A percentile compares a stretch with the other conserved stretches of the same genome.
phyloP scores from a whole-genome alignment of 495 filamentous ascomycete species.

The Lichina pygmaea region DNA sequence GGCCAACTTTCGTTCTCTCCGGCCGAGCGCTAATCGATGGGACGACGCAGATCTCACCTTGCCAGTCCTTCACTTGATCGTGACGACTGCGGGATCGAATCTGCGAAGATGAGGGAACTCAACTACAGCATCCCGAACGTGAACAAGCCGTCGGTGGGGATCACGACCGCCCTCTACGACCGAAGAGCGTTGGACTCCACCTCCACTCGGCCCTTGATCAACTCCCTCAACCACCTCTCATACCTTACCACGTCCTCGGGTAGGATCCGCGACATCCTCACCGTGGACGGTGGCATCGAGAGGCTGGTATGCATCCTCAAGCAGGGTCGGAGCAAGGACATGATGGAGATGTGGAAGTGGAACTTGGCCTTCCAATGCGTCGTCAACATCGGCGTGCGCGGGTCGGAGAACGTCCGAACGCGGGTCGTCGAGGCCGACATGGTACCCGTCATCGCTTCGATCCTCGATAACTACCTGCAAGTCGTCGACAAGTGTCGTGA shows the following conservation, averaged over 20 bases:
- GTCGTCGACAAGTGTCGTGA: constrained; percentile 76
- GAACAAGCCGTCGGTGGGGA: constrained; percentile 98
- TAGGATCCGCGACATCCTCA: constrained; percentile 88
- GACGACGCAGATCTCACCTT: too few relatives aligned
- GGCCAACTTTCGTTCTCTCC: too few relatives aligned
- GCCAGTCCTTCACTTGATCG: too few relatives aligned
- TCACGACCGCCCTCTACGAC: constrained; percentile 95
- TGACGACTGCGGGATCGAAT: too few relatives aligned
- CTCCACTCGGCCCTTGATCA: constrained; percentile 87
- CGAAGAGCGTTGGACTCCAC: constrained; percentile 93
- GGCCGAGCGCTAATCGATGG: too few relatives aligned
- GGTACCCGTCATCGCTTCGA: constrained; percentile 97
- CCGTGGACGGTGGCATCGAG: constrained; percentile 94
- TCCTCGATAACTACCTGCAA: constrained; percentile 93
- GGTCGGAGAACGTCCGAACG: constrained; percentile 77
- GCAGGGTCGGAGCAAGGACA: constrained; percentile 77
- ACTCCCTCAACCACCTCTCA: constrained; percentile 91
- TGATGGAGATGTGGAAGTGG: constrained; percentile 99
- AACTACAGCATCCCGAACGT: constrained; percentile 99
- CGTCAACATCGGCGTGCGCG: constrained; percentile 91
- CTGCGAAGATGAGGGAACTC: constrained; percentile 72
- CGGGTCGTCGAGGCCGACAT: constrained; percentile 95
- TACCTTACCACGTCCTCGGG: constrained; percentile 97
- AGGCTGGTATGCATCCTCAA: constrained; percentile 91
- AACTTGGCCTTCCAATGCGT: constrained; percentile 96